Base-by-base conservation (phyloP, 495 filamentous ascomycete genomes). In the Tirmania nivea region DNA sequence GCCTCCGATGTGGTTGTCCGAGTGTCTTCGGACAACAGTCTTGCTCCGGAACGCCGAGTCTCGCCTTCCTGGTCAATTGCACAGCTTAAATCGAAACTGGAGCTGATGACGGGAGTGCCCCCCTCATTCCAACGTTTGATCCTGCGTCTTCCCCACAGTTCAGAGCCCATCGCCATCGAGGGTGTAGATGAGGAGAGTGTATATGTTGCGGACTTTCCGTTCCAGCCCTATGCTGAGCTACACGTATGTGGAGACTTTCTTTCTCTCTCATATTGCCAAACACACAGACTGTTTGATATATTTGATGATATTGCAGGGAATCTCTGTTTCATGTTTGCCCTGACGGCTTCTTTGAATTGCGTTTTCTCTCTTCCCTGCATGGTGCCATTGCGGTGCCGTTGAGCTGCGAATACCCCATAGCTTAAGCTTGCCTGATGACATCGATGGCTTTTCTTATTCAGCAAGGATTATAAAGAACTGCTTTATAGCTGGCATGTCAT, bases 71-170 rank as follows among this genome's bases (percentile, higher is more conserved):
- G 92, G 90, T 83, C 80, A 55, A 82, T 97, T 60, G 67, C 75
- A 34, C 81, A 86, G 61, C 73, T 95, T 53, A 96, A 93, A 68
- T 67, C 71, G 20, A 94, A 93, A 68, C 77, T 97, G 47, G 88
- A 95, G 64, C 83, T 88, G 56, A 78, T 97, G 69, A 97, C 90
- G 2, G 90, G 90, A 52, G 77, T 97, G 16, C 86, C 90, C 2
- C 84, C 86, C 10, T 73, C 75, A 10, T 77, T 75, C 55, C 92
- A 96, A 67, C 75, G 73, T 51, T 73, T 97, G 51, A 75, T 66
- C 48, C 69, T 87, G 64, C 79, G 75, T 60, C 69, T 77, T 10
- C 63, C 75, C 34, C 69, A 66, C 54, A 45, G 14, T 6, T 71
- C 71, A 57, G 66, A 76, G 34, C 69, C 67, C 54, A 69, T 75